These are phyloP conservation scores for Apiospora sp. DNA, from an alignment of 2,329 filamentous ascomycete species.

Conservation along the genomic window DNA sequence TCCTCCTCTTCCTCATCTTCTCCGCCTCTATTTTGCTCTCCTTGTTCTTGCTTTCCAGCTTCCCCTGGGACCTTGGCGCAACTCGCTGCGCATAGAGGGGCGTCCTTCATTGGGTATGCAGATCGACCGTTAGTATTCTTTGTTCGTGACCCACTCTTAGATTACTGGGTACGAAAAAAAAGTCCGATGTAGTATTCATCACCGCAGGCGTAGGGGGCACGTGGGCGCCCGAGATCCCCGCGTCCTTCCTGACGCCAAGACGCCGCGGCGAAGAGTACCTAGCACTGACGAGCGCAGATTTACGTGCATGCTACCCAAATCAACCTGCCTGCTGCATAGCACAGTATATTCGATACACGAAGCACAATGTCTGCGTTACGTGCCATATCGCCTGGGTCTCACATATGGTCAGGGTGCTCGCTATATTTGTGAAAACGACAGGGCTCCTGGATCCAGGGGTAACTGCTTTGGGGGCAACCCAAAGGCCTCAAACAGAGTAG, in stretches of 20 bases:
- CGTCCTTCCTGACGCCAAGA: slow-evolving; percentile 17
- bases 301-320: not conserved
- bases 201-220: slow-evolving; percentile 19
- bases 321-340: not conserved
- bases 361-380: not conserved
- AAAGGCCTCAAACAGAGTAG: slow-evolving; percentile 11
- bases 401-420: slow-evolving; percentile 11
- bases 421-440: slow-evolving; percentile 14
- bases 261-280: not conserved
- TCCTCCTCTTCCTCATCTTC: too few relatives aligned
- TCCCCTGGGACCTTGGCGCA: not conserved
- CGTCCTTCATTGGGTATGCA: slow-evolving; percentile 9
- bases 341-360: not conserved
- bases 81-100: not conserved
- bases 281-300: not conserved
- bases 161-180: slow-evolving; percentile 16
- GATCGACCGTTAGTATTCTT: slow-evolving; percentile 8
- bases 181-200: slow-evolving; percentile 21
- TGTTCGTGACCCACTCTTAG: not conserved
- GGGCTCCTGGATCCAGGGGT: slow-evolving; percentile 17
- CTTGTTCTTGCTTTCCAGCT: not conserved
- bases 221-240: slow-evolving; percentile 20
- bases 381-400: slow-evolving; percentile 6
- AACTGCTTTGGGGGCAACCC: slow-evolving; percentile 6
- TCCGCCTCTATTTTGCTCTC: not conserved